Percentiles rank a stretch among this genome's conserved stretches.
Conservation (phyloP, 495 filamentous ascomycete genomes). For the Mytilinidion resinicola region DNA sequence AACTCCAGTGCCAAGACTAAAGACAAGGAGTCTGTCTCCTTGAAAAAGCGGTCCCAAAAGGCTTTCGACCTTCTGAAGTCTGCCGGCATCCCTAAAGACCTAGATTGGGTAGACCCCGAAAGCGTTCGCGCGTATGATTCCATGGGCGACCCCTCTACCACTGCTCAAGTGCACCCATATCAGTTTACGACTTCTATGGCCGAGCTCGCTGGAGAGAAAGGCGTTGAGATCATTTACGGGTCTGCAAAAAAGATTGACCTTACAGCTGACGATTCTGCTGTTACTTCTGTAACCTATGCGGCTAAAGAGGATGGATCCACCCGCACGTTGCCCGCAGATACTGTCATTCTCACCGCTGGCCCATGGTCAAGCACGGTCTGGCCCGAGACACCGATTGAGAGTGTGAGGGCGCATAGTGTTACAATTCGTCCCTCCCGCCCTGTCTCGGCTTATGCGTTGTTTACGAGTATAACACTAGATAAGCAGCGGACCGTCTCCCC, state of each 20-base stretch:
- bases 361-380: constrained; percentile 79
- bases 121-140: constrained; percentile 64
- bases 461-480: constrained; percentile 82
- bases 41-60: constrained; percentile 66
- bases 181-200: constrained; percentile 88
- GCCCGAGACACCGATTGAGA: constrained; percentile 70
- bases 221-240: constrained; percentile 64
- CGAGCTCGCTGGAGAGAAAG: constrained; percentile 66
- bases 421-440: constrained; percentile 68
- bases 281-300: constrained; percentile 68
- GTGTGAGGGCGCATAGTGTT: constrained; percentile 82
- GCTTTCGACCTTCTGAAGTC: constrained; percentile 53
- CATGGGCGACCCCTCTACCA: constrained; percentile 74
- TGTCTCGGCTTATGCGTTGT: constrained; percentile 81
- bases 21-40: constrained; percentile 41
- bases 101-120: constrained; percentile 78
- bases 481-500: constrained; percentile 60
- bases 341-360: constrained; percentile 77
- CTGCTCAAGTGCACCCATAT: constrained; percentile 91
- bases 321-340: constrained; percentile 65
- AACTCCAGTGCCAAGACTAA: constrained; percentile 20
- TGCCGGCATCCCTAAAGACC: constrained; percentile 64
- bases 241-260: constrained; percentile 59
- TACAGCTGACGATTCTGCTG: constrained; percentile 36
- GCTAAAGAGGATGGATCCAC: constrained; percentile 54